Evolutionary conservation across 2,329 filamentous ascomycete genomes (phyloP).

Genomic region (Hortaea werneckii): DNA sequence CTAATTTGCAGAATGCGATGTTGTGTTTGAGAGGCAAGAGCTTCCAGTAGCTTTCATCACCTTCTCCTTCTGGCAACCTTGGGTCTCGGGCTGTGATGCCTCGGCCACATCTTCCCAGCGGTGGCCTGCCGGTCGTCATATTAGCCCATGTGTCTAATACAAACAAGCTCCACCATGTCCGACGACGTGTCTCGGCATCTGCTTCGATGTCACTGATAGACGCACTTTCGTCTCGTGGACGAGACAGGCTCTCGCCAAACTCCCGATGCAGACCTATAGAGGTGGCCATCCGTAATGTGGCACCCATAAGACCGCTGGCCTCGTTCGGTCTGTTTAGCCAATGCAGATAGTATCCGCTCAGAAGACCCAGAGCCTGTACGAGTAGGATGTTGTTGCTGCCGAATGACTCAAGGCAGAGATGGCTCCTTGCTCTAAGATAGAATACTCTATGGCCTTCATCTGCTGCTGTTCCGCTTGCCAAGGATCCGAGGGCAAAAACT

Average conservation of each 20-base stretch:
- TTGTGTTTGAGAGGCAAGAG: slow-evolving; percentile 65
- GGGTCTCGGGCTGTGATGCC: slow-evolving; percentile 58
- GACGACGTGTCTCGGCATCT: slow-evolving; percentile 50
- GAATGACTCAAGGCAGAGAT: slow-evolving; percentile 20
- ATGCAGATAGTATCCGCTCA: slow-evolving; percentile 25
- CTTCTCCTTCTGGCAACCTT: slow-evolving; percentile 31
- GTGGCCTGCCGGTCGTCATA: slow-evolving; percentile 60
- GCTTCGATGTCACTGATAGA: slow-evolving; percentile 31
- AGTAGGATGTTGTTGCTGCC: slow-evolving; percentile 22
- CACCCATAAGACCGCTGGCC: slow-evolving; percentile 24
- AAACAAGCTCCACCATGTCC: slow-evolving; percentile 67
- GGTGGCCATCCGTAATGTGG: slow-evolving; percentile 23
- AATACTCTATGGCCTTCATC: slow-evolving; percentile 20
- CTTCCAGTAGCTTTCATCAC: slow-evolving; percentile 35
- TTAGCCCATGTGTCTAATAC: slow-evolving; percentile 66
- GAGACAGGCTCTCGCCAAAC: slow-evolving; percentile 16
- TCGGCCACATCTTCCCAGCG: slow-evolving; percentile 55
- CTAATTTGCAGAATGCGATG: slow-evolving; percentile 69
- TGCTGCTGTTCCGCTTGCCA: slow-evolving; percentile 19
- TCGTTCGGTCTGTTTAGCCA: slow-evolving; percentile 25
- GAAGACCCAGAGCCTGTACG: slow-evolving; percentile 21
- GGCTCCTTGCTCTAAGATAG: slow-evolving; percentile 21
- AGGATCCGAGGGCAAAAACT: slow-evolving; percentile 21
- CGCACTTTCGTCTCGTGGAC: slow-evolving; percentile 29
- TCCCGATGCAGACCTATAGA: slow-evolving; percentile 24